Base-by-base conservation (phyloP, 1,139 yeast species). In the Geotrichum carabidarum region DNA sequence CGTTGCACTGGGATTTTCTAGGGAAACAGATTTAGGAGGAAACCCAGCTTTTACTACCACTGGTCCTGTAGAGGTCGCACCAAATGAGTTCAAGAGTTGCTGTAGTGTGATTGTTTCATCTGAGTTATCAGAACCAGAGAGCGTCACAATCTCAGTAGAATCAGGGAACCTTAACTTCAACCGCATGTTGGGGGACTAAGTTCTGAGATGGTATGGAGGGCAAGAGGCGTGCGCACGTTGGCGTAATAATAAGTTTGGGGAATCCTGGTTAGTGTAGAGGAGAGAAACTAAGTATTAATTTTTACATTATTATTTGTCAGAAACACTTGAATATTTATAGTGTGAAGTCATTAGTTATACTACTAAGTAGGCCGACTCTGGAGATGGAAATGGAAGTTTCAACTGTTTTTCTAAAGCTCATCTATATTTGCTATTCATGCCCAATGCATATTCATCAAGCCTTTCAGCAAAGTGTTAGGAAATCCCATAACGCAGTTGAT, bases 21-120 rank as follows among this genome's bases (percentile, higher is more conserved):
- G 56, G 18, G 71, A 73, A 1, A 84, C 59, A 2, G 71, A 59
- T 59, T 72, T 76, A 0, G 87, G 87, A 1, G 91, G 91, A 60
- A 79, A 84, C 9, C 90, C 91, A 32, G 64, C 69, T 58, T 78
- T 77, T 50, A 83, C 68, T 46, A n/a, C 55, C 44, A 46, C 61
- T 38, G 32, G 46, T 30, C n/a, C 62, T 37, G 1, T 53, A 50
- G 8, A 31, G 48, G 32, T 51, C 17, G n/a, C 53, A 37, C 15
- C 44, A 41, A 18, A 38, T 4, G 47, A 18, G 7, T 15, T 12
- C 18, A 22, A 6, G 46, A 71, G 57, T 38, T 69, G 67, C 12
- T 58, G 60, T 8, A 72, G 50, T 2, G 65, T 63, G 15, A 68
- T 59, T 6, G 62, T 64, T 30, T 62, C 66, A 11, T 59, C 53